A percentile compares a stretch with the other conserved stretches of the same genome.
Conservation (phyloP, 495 filamentous ascomycete genomes). For the Aspergillus kassunensis region DNA sequence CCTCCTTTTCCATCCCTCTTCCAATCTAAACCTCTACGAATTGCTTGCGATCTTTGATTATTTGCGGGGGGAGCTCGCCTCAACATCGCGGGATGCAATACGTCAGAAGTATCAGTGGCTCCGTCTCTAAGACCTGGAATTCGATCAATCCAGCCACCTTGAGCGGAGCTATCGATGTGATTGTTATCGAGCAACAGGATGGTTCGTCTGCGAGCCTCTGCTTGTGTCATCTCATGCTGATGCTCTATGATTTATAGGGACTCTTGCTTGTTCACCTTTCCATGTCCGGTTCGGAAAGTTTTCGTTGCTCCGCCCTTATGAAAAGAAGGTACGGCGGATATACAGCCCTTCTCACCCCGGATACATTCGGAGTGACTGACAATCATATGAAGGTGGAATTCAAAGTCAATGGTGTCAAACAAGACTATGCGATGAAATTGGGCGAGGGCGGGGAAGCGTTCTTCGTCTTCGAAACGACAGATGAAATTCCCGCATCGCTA, state of each 20-base stretch:
- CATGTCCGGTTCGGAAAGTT: constrained; percentile 99
- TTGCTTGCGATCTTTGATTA: constrained; percentile 6
- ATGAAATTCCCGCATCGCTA: constrained; percentile 79
- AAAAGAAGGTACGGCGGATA: constrained; percentile 72
- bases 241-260: constrained; percentile 35
- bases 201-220: constrained; percentile 42
- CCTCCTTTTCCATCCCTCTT: constrained; percentile 10
- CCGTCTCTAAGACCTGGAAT: constrained; percentile 98
- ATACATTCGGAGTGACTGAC: constrained; percentile 17
- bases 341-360: neutral
- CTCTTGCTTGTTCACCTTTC: constrained; percentile 90
- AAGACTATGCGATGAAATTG: constrained; percentile 96
- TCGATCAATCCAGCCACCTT: constrained; percentile 97
- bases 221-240: neutral
- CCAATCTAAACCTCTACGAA: neutral
- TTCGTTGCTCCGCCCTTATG: constrained; percentile 87
- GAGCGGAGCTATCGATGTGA: constrained; percentile 97
- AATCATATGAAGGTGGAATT: constrained; percentile 74
- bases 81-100: constrained; percentile 73
- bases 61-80: constrained; percentile 18
- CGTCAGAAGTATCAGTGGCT: constrained; percentile 92
- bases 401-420: constrained; percentile 84
- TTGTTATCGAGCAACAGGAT: constrained; percentile 97
- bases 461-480: constrained; percentile 94
- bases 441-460: constrained; percentile 97